Conservation (phyloP, 2,329 filamentous ascomycete species). For the Knufia fluminis region DNA sequence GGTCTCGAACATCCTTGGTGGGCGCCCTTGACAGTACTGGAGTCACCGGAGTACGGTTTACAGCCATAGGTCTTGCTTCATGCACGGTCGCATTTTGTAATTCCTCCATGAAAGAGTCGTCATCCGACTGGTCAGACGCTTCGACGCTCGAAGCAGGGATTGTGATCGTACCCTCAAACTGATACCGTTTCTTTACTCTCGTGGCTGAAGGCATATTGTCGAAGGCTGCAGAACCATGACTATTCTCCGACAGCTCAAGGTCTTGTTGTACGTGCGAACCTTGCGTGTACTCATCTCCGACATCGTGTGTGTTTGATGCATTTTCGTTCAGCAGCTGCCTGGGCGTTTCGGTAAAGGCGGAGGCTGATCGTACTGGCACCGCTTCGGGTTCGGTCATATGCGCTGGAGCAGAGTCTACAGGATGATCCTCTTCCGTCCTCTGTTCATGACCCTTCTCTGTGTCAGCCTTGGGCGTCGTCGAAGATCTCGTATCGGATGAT, state of each 20-base stretch:
- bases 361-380: too few species aligned
- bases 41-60: conserved; percentile 74
- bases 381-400: not conserved
- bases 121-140: conserved; percentile 50
- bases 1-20: conserved; percentile 1
- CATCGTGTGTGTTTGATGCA: too few species aligned
- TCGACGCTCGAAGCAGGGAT: conserved; percentile 22
- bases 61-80: conserved; percentile 69
- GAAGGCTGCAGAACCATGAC: conserved; percentile 9
- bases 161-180: not conserved
- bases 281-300: not conserved
- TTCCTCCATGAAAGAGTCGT: conserved; percentile 78
- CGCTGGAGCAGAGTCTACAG: not conserved
- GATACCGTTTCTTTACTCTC: conserved; percentile 7
- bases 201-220: conserved; percentile 15
- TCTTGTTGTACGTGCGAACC: not conserved
- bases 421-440: not conserved
- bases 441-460: not conserved
- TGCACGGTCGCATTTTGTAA: conserved; percentile 71
- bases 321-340: not conserved
- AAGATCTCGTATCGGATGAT: conserved; percentile 22
- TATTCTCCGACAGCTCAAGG: not conserved
- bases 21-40: conserved; percentile 44
- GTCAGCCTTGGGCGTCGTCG: conserved; percentile 15
- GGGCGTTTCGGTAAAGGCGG: not conserved